These are phyloP conservation scores for Hura crepitans DNA, from an alignment of 441 rosid genomes.

Conservation along the genomic window DNA sequence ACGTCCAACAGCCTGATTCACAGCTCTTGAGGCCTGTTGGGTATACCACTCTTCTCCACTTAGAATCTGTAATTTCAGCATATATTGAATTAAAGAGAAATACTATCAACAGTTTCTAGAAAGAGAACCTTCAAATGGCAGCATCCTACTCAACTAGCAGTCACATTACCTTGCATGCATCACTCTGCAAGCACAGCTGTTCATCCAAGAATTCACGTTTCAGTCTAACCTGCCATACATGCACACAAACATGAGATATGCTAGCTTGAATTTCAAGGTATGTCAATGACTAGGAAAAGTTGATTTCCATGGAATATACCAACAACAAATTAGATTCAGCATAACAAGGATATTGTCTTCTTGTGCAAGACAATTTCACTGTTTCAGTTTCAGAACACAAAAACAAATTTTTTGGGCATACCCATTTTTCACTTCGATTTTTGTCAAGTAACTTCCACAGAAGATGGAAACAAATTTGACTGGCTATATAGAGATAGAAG, in stretches of 20 bases:
- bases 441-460: neutral
- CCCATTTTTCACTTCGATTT: neutral
- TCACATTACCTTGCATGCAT: conserved; percentile 51
- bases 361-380: neutral
- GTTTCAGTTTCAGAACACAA: neutral
- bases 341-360: neutral
- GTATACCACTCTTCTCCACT: conserved; percentile 87
- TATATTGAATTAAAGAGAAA: conserved; percentile 25
- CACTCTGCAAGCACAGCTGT: conserved; percentile 34
- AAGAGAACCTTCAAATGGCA: conserved; percentile 8
- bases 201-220: conserved; percentile 89
- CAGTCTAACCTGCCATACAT: conserved; percentile 61
- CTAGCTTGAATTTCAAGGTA: conserved; percentile 20
- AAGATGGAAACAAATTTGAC: too few species aligned
- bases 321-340: neutral
- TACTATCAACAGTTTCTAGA: neutral
- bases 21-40: conserved; percentile 96
- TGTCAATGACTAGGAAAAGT: neutral
- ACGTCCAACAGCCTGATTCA: conserved; percentile 97
- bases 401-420: neutral
- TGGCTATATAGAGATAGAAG: neutral
- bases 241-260: conserved; percentile 6
- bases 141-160: conserved; percentile 22
- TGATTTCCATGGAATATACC: neutral
- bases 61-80: conserved; percentile 41